Evolutionary conservation across 495 filamentous ascomycete species (phyloP).

Genomic region (Penicillium antarcticum): DNA sequence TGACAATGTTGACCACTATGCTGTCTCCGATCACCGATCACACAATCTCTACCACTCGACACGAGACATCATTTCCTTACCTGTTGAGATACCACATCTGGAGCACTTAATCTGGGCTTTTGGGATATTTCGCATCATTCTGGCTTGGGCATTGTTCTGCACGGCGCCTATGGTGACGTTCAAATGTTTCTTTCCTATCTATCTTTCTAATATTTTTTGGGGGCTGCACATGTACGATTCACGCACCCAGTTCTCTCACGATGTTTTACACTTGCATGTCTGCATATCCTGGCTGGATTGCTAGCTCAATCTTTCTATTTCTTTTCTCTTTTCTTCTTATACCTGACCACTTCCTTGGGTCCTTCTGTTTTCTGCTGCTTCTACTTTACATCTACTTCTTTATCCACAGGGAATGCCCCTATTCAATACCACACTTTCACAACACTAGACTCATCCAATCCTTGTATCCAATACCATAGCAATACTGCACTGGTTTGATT

Average conservation of each 20-base stretch:
- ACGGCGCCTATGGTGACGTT: constrained; percentile 19
- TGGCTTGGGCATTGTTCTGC: constrained; percentile 16
- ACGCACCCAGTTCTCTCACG: constrained; percentile 16
- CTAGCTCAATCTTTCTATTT: constrained; percentile 4
- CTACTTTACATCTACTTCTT: not conserved
- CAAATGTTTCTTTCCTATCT: constrained; percentile 4
- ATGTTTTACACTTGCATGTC: not conserved
- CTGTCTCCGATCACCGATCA: not conserved
- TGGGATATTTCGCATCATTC: constrained; percentile 13
- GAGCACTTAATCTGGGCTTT: constrained; percentile 3
- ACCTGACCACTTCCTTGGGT: not conserved
- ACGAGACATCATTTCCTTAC: constrained; percentile 1
- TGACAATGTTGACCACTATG: constrained; percentile 6
- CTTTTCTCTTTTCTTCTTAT: not conserved
- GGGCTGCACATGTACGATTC: constrained; percentile 22
- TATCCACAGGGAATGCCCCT: not conserved
- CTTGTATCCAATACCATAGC: constrained; percentile 8
- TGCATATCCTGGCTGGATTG: constrained; percentile 8
- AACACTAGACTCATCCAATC: not conserved
- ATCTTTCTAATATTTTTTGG: constrained; percentile 10
- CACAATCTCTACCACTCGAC: not conserved
- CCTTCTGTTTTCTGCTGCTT: not conserved
- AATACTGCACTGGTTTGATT: constrained; percentile 20
- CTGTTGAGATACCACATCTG: constrained; percentile 5
- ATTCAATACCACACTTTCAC: constrained; percentile 11